Conservation (phyloP, 2,329 filamentous ascomycete species). For the Colletotrichum liriopes region DNA sequence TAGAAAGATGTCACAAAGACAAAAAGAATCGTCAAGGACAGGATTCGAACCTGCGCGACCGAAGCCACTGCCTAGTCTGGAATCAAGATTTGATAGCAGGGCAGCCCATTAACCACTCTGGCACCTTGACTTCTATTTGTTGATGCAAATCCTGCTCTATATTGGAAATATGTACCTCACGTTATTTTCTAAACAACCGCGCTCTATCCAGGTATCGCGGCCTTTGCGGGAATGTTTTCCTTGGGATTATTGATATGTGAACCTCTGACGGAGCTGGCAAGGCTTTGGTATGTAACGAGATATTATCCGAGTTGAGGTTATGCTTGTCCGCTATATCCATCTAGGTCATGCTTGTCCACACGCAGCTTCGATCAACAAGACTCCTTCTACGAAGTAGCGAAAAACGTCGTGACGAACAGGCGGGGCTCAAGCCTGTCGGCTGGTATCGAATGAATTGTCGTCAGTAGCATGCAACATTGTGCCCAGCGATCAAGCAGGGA, state of each 20-base stretch:
- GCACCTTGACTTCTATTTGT: conserved; percentile 30
- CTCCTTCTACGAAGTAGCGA: background rate
- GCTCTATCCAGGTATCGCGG: background rate
- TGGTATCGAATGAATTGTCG: too few relatives aligned
- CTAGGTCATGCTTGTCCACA: background rate
- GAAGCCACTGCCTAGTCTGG: conserved; percentile 42
- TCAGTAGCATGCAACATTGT: too few relatives aligned
- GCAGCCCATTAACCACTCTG: conserved; percentile 44
- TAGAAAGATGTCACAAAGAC: background rate
- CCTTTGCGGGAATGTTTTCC: background rate
- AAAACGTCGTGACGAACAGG: background rate
- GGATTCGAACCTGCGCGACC: conserved; percentile 44
- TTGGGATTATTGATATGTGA: background rate
- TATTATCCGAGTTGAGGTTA: background rate
- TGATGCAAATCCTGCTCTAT: fast-evolving
- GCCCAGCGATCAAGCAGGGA: too few relatives aligned
- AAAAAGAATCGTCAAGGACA: conserved; percentile 39
- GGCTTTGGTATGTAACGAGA: background rate
- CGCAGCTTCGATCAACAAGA: background rate
- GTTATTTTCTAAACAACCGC: background rate
- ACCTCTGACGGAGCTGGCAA: background rate
- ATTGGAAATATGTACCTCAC: background rate
- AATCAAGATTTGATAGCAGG: conserved; percentile 33
- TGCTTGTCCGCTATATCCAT: too few relatives aligned
- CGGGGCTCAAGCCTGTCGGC: too few relatives aligned